Evolutionary conservation across 73 alveolate genomes (phyloP), one percentile per base, ranked within the genome.

Genomic region (Paramecium biaurelia): DNA sequence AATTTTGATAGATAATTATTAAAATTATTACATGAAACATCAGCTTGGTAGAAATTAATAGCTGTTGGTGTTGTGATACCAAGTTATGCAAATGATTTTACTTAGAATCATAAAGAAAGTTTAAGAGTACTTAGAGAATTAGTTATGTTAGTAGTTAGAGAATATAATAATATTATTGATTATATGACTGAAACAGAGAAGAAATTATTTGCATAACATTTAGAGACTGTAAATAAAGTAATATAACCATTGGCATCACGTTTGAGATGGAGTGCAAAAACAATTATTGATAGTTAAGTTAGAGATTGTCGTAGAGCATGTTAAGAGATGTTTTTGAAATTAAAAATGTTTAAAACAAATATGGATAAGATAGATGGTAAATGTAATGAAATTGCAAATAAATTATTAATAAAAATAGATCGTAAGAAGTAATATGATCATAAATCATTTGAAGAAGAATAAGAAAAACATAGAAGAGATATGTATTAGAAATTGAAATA

Each of bases 61-160:
- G 82, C 97, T 21, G 94, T 95, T 37, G 99, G 99, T 45, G 93
- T 93, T 35, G 94, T 95, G 26, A 95, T 95, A 42, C 96, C 96
- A 57, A 70, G 93, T 34, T 88, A 89, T 15, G 96, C 93, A 0
- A 68, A 90, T 92, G 96, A 93, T 70, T 88, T 93, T 72, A 89
- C 94, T 18, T 59, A 95, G 32, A 92, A 89, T 24, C 93, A 93
- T 43, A 94, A 93, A 59, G 99, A 97, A 57, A 72, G 95, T 49
- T 92, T 97, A 38, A 95, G 99, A 93, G 93, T 94, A 20, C 56
- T 97, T 45, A 93, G 97, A 93, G 98, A 97, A 87, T 96, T 96
- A 72, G 98, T 97, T 34, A 95, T 97, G 97, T 89, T 96, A 1
- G 98, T 97, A 23, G 99, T 97, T 9, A 93, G 98, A 92, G 99